A percentile compares a stretch with the other conserved stretches of the same genome.
These are phyloP conservation scores for Botryosphaeria dothidea DNA, from an alignment of 2,329 filamentous ascomycete species.

Conservation along the genomic window DNA sequence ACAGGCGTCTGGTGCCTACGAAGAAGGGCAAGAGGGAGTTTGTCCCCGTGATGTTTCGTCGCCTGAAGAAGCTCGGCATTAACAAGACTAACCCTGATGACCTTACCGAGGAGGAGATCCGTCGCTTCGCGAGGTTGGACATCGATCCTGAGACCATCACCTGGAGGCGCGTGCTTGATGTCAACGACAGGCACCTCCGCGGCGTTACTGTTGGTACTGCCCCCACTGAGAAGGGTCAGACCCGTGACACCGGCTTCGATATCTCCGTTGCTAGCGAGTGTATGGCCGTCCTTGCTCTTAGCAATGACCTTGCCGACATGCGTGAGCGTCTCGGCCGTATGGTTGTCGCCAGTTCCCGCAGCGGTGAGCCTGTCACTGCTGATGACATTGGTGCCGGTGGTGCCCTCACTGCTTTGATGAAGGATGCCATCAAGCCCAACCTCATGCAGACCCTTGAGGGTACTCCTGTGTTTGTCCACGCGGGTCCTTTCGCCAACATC, in stretches of 20 bases:
- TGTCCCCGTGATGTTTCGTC: conserved; percentile 85
- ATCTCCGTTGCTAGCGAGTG: conserved; percentile 97
- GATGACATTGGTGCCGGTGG: conserved; percentile 94
- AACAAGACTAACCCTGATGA: conserved; percentile 92
- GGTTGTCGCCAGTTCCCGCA: conserved; percentile 86
- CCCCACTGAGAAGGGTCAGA: conserved; percentile 85
- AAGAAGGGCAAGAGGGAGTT: conserved; percentile 92
- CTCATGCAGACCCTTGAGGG: conserved; percentile 98
- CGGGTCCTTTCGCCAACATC: conserved; percentile 97
- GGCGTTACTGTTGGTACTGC: conserved; percentile 87
- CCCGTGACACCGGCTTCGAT: conserved; percentile 89
- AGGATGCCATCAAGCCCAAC: conserved; percentile 98
- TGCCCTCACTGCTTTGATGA: conserved; percentile 92
- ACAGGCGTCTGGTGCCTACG: conserved; percentile 79
- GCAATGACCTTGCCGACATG: conserved; percentile 84
- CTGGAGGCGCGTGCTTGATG: conserved; percentile 93
- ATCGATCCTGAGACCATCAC: conserved; percentile 97
- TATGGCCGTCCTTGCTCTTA: conserved; percentile 96
- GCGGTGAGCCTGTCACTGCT: conserved; percentile 89
- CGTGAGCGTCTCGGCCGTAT: conserved; percentile 90
- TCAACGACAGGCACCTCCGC: conserved; percentile 93
- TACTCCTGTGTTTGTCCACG: conserved; percentile 96
- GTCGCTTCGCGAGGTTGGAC: conserved; percentile 86
- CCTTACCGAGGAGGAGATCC: conserved; percentile 85
- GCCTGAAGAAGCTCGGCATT: conserved; percentile 93